Evolutionary conservation across 768 basidiomycete species (phyloP), one percentile per base, ranked within the genome.

Genomic region (Arthromyces matolae): DNA sequence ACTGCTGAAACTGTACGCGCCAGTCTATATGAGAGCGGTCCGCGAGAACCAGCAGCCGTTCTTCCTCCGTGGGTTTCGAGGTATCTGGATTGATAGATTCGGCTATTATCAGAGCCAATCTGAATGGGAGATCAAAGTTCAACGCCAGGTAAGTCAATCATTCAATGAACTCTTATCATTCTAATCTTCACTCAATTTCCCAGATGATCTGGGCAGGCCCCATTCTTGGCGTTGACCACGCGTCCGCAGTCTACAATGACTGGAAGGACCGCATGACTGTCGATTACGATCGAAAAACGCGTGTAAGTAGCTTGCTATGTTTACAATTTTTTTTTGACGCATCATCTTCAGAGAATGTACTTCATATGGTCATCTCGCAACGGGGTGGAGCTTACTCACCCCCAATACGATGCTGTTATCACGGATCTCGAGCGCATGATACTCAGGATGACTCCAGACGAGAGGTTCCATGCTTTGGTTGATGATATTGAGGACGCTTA

Each of bases 81-180:
- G 28, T 3, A 28, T 46, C 19, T 46, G 45, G 45, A 20, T 27
- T 46, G 45, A 46, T 27, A n/a, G 36, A 4, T 46, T 46, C 22
- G 10, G 37, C 1, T 13, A 19, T 12, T n/a, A 20, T 10, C 32
- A 22, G 12, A n/a, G 4, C 14, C n/a, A 18, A 5, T 22, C 24
- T 5, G 32, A 45, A 6, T 31, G 23, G 14, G 45, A 46, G 9
- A 18, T n/a, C 9, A 8, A 13, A 13, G 28, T 22, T 27, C 5
- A 39, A 6, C 25, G 10, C 23, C 34, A 35, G 13, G 34, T 35
- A 8, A 35, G 34, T 19, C 16, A n/a, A n/a, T n/a, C n/a, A n/a
- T n/a, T n/a, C n/a, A n/a, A n/a, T 20, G 3, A 35, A 18, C 7
- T 2, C 3, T 35, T 3, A 8, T 18, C 16, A 18, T 2, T 35